Conservation (phyloP, 306 rosid species). For the Pueraria montana region DNA sequence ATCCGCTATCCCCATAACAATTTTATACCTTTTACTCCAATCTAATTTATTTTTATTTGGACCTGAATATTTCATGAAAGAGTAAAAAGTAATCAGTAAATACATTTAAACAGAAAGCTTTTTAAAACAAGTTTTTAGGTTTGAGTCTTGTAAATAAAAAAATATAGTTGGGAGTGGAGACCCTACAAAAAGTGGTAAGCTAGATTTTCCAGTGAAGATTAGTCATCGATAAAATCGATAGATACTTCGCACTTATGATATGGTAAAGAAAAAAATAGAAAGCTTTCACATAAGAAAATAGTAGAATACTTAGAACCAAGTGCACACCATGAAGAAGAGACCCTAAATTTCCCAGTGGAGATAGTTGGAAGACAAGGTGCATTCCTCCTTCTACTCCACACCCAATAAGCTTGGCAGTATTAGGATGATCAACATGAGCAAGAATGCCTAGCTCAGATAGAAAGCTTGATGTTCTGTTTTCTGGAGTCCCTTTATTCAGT, state of each 20-base stretch:
- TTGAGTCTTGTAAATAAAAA: too few species aligned
- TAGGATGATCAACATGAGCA: slow-evolving; percentile 82
- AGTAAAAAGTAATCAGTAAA: slow-evolving; percentile 6
- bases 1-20: slow-evolving; percentile 72
- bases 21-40: slow-evolving; percentile 81
- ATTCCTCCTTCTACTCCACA: slow-evolving; percentile 77
- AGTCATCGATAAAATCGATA: neutral
- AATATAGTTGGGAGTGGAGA: too few species aligned
- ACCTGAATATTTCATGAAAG: slow-evolving; percentile 55
- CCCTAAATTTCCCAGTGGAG: slow-evolving; percentile 79
- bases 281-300: slow-evolving; percentile 6
- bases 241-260: neutral
- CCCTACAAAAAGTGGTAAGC: too few species aligned
- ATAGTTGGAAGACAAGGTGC: slow-evolving; percentile 77
- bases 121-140: neutral
- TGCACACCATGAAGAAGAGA: slow-evolving; percentile 77
- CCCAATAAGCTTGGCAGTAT: slow-evolving; percentile 79
- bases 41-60: slow-evolving; percentile 54
- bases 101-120: slow-evolving; percentile 19
- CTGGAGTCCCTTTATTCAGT: slow-evolving; percentile 65
- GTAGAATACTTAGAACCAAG: slow-evolving; percentile 5
- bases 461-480: slow-evolving; percentile 70
- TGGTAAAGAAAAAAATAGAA: slow-evolving; percentile 1
- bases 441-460: slow-evolving; percentile 79
- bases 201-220: too few species aligned